These are phyloP conservation scores for Backusella sp. DNA, from an alignment of 192 early-diverging fungal species.

Conservation along the genomic window DNA sequence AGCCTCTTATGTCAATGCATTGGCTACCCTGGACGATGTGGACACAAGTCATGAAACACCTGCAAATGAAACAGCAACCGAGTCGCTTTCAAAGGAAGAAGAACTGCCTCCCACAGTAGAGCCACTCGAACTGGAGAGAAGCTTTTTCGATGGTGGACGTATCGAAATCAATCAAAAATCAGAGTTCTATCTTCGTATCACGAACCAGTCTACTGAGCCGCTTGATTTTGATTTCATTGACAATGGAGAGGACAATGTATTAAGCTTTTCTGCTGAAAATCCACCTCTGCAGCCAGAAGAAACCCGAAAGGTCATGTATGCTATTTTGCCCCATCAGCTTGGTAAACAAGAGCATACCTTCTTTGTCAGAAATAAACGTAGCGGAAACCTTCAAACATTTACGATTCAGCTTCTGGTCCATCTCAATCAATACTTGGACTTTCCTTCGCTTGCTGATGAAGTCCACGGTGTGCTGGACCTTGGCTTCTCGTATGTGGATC, in stretches of 20 bases:
- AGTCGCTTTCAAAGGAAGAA: neutral
- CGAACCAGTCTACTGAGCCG: constrained; percentile 33
- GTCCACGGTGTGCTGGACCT: constrained; percentile 64
- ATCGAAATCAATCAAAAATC: constrained; percentile 46
- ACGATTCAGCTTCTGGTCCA: constrained; percentile 54
- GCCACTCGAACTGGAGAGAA: constrained; percentile 40
- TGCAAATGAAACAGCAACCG: neutral
- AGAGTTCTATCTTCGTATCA: constrained; percentile 53
- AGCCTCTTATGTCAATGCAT: constrained; percentile 23
- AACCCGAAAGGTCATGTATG: constrained; percentile 56
- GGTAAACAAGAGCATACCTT: constrained; percentile 58
- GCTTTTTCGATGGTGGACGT: constrained; percentile 49
- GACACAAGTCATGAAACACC: neutral
- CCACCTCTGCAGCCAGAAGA: constrained; percentile 51
- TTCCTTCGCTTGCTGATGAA: constrained; percentile 60
- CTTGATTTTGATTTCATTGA: constrained; percentile 40
- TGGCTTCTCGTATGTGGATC: constrained; percentile 80
- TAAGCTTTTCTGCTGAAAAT: constrained; percentile 22
- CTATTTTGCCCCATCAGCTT: constrained; percentile 41
- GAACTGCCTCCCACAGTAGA: constrained; percentile 8
- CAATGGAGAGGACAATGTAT: constrained; percentile 29
- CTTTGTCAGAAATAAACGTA: constrained; percentile 39
- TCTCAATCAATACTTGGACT: constrained; percentile 54
- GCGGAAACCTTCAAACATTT: constrained; percentile 37
- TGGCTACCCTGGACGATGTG: neutral